phyloP scores from a whole-genome alignment of 2,329 filamentous ascomycete genomes.

The Colletotrichum sansevieriae region DNA sequence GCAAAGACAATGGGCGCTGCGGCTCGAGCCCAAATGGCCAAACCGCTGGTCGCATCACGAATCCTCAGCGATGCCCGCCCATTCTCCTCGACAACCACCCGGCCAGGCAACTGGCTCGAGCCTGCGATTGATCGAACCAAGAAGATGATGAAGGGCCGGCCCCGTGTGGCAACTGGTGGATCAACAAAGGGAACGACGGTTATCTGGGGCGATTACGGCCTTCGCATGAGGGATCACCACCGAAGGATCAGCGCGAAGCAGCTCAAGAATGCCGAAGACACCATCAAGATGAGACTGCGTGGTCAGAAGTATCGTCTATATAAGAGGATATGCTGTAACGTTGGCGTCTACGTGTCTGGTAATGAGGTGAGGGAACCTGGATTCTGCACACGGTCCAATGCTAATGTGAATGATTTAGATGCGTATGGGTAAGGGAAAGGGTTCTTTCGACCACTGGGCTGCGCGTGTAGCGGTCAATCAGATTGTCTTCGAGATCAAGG shows the following conservation, averaged over 20 bases:
- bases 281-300: conserved; percentile 88
- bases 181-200: conserved; percentile 94
- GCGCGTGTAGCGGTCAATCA: conserved; percentile 90
- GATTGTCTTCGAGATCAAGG: conserved; percentile 92
- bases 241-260: conserved; percentile 89
- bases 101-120: conserved; percentile 81
- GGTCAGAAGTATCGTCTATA: conserved; percentile 94
- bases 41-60: conserved; percentile 48
- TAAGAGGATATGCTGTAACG: conserved; percentile 90
- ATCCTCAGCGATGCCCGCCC: conserved; percentile 66
- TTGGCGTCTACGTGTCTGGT: conserved; percentile 94
- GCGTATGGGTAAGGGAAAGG: conserved; percentile 99
- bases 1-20: conserved; percentile 55
- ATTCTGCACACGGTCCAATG: not conserved
- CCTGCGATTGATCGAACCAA: conserved; percentile 81
- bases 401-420: conserved; percentile 61
- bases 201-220: conserved; percentile 94
- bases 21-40: conserved; percentile 47
- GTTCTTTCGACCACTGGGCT: conserved; percentile 97
- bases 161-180: conserved; percentile 89
- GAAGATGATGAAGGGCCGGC: conserved; percentile 92
- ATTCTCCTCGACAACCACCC: conserved; percentile 78
- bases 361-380: conserved; percentile 77
- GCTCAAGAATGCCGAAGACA: conserved; percentile 91
- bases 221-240: conserved; percentile 94